Base-by-base conservation (phyloP, 1,284 basidiomycete genomes). In the Uromyces viciae-fabae region DNA sequence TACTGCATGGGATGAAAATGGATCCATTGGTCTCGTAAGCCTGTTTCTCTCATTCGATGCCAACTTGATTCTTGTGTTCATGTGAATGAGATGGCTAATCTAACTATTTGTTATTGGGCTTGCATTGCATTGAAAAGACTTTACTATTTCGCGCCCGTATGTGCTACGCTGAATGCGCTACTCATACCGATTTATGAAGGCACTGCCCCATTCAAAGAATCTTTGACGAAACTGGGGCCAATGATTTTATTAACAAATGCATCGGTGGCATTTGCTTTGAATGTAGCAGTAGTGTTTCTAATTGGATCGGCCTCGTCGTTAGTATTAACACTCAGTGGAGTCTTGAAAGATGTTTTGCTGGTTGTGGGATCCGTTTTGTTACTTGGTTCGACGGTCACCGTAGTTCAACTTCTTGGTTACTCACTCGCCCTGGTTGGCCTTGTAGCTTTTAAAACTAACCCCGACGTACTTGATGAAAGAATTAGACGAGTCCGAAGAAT, bases 161-260 rank as follows among this genome's bases (percentile, higher is more conserved):
- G 88, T 85, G 86, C 87, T 22, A 84, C 85, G 42, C 84, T 88
- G 81, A 88, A 88, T 83, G 83, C 85, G 31, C 33, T 86, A 66
- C 84, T 88, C 36, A 84, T 88, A 72, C 88, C 88, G 36, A 84
- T 88, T 83, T 85, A 86, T 69, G 88, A 88, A 83, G 88, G 88
- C 54, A 81, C 84, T 1, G 85, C 84, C 19, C 88, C 88, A 2
- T 87, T 88, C 83, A 49, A 82, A 46, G 83, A 85, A 79, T 85
- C 85, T 62, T 83, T 87, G 69, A 83, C 85, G 60, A 83, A 84
- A 28, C 84, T 88, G 58, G 87, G 88, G 0, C 84, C 85, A 25
- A 83, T 87, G 28, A 84, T 87, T 72, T 85, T 88, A 17, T 74
- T 88, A 81, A 83, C 85, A 68, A 88, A 88, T 84, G 88, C 87